Evolutionary conservation across 2,329 filamentous ascomycete species (phyloP).

Genomic region (Fusarium brachygibbosum): DNA sequence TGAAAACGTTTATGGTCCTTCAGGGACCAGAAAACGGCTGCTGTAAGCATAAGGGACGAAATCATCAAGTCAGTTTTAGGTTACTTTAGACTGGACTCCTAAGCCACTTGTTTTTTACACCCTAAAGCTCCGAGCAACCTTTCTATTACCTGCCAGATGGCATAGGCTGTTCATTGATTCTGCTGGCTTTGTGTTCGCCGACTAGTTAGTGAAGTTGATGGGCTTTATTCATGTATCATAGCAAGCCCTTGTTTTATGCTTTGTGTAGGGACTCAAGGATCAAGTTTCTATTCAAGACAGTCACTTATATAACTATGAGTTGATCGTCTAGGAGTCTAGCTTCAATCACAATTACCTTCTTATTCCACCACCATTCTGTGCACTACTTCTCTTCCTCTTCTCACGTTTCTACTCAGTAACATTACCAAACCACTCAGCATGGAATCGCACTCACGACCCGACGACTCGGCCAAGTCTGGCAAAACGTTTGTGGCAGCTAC

Average conservation of each 20-base stretch:
- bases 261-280: background rate
- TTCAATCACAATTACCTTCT: background rate
- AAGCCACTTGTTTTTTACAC: too few relatives aligned
- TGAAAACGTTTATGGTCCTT: slow-evolving; percentile 28
- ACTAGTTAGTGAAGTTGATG: background rate
- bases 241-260: background rate
- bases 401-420: background rate
- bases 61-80: too few relatives aligned
- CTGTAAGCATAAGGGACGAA: too few relatives aligned
- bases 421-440: background rate
- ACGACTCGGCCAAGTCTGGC: background rate
- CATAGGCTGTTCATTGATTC: background rate
- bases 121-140: too few relatives aligned
- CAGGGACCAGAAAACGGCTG: slow-evolving; percentile 1
- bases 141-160: too few relatives aligned
- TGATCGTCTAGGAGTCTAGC: background rate
- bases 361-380: background rate
- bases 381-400: background rate
- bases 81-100: too few relatives aligned
- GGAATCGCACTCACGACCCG: background rate
- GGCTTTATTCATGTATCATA: background rate
- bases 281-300: background rate
- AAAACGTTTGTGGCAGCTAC: background rate
- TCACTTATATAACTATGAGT: background rate
- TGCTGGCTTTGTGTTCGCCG: background rate